These are phyloP conservation scores for Zasmidium cellare DNA, from an alignment of 2,329 filamentous ascomycete genomes.

Conservation along the genomic window DNA sequence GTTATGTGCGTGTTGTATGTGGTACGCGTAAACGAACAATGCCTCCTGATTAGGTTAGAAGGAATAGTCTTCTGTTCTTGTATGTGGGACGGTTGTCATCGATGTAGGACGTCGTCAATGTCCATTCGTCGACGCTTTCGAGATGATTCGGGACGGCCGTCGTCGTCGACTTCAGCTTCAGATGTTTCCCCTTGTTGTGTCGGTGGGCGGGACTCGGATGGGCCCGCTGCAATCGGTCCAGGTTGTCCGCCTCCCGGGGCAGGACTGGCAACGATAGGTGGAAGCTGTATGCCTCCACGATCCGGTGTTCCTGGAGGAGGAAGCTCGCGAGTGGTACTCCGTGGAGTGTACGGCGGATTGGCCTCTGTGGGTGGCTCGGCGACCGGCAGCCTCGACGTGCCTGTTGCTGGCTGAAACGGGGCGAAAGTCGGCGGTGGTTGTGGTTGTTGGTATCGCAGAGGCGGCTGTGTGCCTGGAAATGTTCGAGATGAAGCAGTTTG, in stretches of 20 bases:
- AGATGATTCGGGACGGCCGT: conserved; percentile 15
- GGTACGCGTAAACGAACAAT: not conserved
- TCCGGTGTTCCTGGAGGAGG: conserved; percentile 7
- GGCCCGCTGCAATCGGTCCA: not conserved
- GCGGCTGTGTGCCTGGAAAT: conserved; percentile 18
- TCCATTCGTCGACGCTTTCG: conserved; percentile 32
- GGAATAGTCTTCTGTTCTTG: too few relatives aligned
- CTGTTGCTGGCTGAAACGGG: conserved; percentile 4
- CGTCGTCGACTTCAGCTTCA: conserved; percentile 25
- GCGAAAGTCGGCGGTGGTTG: conserved; percentile 5
- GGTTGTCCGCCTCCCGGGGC: conserved; percentile 4
- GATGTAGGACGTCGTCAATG: conserved; percentile 35
- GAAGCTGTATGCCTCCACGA: conserved; percentile 23
- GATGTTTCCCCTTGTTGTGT: conserved; percentile 13
- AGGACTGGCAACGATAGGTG: conserved; percentile 25
- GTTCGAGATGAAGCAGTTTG: conserved; percentile 18
- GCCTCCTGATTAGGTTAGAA: not conserved
- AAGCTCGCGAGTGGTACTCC: conserved; percentile 16
- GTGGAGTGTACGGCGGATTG: conserved; percentile 24
- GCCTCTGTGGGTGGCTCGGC: conserved; percentile 28
- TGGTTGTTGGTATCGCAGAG: conserved; percentile 13
- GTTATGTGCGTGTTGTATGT: not conserved
- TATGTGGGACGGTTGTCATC: conserved; percentile 9
- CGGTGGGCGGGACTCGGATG: not conserved
- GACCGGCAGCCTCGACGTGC: conserved; percentile 18